Evolutionary conservation across 768 basidiomycete species (phyloP), one percentile per base, ranked within the genome.

Genomic region (Leccinum arenicola): DNA sequence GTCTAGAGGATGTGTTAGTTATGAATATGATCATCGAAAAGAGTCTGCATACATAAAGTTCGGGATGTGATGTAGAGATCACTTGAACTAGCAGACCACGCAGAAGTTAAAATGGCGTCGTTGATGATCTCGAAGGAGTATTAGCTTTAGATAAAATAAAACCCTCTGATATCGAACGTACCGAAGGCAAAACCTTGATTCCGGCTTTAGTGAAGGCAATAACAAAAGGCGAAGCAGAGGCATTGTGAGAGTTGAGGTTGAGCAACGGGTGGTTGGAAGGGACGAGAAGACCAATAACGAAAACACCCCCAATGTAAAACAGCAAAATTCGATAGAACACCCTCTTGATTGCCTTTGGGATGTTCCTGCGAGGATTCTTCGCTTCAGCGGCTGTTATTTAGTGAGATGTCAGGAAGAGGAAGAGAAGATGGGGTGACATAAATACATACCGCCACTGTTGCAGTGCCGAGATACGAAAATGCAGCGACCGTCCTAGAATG

Each of bases 401-500:
- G 4, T 4, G 5, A 38, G 17, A 6, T 29, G 40, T 61, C 36
- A 61, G 40, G 50, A 6, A n/a, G 8, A 50, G 52, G 36, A 45
- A 10, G 33, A 50, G 25, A 43, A 8, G 19, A 11, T n/a, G 4
- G 6, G 2, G 51, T 15, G 23, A 31, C 17, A 17, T 38, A 6
- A 55, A 6, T 43, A 68, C 71, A 62, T 54, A 78, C 76, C 50
- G 78, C 78, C 23, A 78, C 78, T 31, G 74, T 70, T 65, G 86
- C 85, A 1, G 84, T 83, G 15, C 86, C 85, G 29, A 82, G 77
- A 68, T 77, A 85, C 15, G 82, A 78, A 73, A 85, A 86, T 6
- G 81, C 82, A 12, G 85, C 27, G 23, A 23, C 23, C 23, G 23
- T 23, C 23, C 23, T 23, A 23, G 23, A 23, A 23, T 23, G 23